Base-by-base conservation (phyloP, 345 rosid genomes). In the Psidium guajava region DNA sequence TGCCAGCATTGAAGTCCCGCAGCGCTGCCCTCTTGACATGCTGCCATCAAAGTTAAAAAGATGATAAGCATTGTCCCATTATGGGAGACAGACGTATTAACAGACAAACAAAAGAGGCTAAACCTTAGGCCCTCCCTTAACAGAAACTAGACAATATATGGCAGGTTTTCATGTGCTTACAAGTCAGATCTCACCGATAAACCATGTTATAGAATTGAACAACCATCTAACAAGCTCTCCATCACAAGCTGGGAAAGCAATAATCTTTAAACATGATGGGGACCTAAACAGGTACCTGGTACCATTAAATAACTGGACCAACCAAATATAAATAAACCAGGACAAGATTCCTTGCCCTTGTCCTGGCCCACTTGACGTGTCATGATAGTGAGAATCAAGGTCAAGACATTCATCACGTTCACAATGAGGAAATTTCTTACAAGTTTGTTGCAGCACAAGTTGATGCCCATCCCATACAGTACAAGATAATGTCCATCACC, bases 11-110 rank as follows among this genome's bases (percentile, higher is more conserved):
- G 64, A 93, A 93, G 89, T 94, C 94, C 85, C 93, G 92, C 89
- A 93, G 82, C 7, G 98, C 96, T 52, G 93, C 95, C 84, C 85
- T 93, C 89, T 92, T 97, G 50, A 97, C 88, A 83, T 97, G 96
- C 99, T 97, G 92, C 55, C 42, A 74, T 27, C 74, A 88, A 54
- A 86, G 53, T 77, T 9, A 83, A 28, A 81, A 52, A 82, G 16
- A 21, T 12, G 6, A 11, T 36, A 82, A 82, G 42, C 22, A n/a
- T 16, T 2, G 32, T 21, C 53, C 82, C 58, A 82, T 16, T 27
- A 82, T 28, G 22, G 56, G 12, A 52, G 36, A 36, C 14, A 0
- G 56, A 82, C 6, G 22, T 3, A 52, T 36, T 32, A 28, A 16
- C 8, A 32, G 24, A 69, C 24, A 69, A 64, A 64, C 2, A 64